phyloP scores from a whole-genome alignment of 306 rosid genomes.

The Vachellia pachyceras region DNA sequence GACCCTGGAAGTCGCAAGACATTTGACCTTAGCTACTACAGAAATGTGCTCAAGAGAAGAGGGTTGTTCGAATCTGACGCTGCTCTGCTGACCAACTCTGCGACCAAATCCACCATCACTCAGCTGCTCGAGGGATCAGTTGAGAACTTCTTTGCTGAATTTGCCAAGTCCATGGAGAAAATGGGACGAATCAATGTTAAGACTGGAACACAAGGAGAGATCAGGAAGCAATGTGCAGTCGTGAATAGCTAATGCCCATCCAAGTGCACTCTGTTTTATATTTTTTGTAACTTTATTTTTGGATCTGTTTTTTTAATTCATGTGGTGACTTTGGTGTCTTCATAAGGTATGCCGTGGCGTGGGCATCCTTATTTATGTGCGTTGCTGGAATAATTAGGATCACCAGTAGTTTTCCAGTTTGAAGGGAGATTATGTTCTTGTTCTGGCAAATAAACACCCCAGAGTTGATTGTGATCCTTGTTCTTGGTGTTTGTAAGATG shows the following conservation, averaged over 20 bases:
- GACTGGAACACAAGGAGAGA: constrained; percentile 81
- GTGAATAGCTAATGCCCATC: constrained; percentile 54
- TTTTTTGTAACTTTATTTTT: constrained; percentile 21
- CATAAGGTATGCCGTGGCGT: not conserved
- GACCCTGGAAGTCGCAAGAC: constrained; percentile 91
- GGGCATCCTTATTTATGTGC: constrained; percentile 19
- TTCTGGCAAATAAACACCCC: constrained; percentile 5
- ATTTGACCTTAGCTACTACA: constrained; percentile 80
- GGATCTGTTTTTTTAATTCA: constrained; percentile 30
- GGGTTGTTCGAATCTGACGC: constrained; percentile 85
- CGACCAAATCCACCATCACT: constrained; percentile 50
- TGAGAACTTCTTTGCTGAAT: constrained; percentile 60
- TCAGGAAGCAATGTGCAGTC: constrained; percentile 77
- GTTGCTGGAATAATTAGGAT: constrained; percentile 34
- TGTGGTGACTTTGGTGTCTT: constrained; percentile 16
- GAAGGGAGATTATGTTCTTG: constrained; percentile 35
- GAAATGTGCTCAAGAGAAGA: constrained; percentile 62
- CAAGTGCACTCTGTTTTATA: not conserved
- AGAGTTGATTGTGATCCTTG: not conserved
- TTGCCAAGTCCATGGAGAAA: constrained; percentile 75
- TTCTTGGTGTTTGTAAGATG: not conserved
- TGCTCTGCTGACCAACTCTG: constrained; percentile 60
- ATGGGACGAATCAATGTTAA: constrained; percentile 72
- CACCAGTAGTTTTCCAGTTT: constrained; percentile 23
- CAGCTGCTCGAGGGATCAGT: constrained; percentile 62